Evolutionary conservation across 768 basidiomycete genomes (phyloP).

Genomic region (Mrakia gelida): DNA sequence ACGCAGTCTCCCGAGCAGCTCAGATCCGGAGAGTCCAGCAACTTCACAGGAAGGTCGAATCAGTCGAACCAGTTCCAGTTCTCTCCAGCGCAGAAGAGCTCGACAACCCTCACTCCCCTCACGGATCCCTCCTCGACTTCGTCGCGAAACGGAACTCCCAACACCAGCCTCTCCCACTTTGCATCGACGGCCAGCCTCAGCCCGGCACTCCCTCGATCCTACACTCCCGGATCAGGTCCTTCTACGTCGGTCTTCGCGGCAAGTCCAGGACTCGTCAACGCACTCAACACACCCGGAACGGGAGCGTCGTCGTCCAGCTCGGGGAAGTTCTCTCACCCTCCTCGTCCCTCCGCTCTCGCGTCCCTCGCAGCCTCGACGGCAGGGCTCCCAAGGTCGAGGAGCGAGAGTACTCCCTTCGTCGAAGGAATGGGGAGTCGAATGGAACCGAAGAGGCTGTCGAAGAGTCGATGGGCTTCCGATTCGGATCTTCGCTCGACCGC

Average conservation of each 20-base stretch:
- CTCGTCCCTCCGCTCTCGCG: neutral
- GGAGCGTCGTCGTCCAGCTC: neutral
- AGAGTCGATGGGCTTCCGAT: slow-evolving; percentile 13
- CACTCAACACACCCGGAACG: neutral
- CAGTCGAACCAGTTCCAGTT: slow-evolving; percentile 3
- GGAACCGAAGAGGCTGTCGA: neutral
- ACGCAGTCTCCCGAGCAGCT: slow-evolving; percentile 1
- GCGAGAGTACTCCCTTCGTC: slow-evolving; percentile 9
- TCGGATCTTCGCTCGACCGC: neutral
- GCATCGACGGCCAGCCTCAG: neutral
- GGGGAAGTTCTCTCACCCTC: slow-evolving; percentile 14
- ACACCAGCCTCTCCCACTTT: neutral
- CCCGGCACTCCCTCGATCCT: neutral
- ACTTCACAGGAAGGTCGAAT: neutral
- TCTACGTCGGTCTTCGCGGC: neutral
- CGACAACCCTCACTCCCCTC: neutral
- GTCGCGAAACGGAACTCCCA: neutral
- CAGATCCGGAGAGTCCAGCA: neutral
- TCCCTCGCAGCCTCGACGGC: neutral
- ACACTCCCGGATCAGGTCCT: neutral
- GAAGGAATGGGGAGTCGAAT: neutral
- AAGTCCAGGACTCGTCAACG: neutral
- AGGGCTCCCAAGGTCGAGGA: neutral
- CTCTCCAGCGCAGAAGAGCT: neutral
- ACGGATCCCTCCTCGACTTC: neutral